Evolutionary conservation across 441 rosid species (phyloP).

Genomic region (Pelargonium myrrhifolium): DNA sequence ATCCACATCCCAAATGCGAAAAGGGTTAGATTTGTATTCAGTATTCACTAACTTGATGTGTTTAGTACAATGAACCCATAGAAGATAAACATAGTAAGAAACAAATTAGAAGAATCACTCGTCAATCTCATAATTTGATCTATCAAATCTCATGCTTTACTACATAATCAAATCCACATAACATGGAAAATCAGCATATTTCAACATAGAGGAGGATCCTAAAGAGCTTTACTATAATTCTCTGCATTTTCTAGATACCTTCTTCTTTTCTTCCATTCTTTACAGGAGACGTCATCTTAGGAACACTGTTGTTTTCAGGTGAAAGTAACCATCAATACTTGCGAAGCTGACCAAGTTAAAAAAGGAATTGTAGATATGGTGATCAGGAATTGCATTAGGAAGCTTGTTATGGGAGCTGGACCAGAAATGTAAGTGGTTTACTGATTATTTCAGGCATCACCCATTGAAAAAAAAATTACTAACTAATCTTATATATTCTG

Average conservation of each 20-base stretch:
- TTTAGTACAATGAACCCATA: no score
- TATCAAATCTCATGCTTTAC: no score
- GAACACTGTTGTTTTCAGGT: conserved; percentile 33
- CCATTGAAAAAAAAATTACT: conserved; percentile 1
- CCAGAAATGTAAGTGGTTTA: conserved; percentile 40
- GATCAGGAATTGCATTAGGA: conserved; percentile 32
- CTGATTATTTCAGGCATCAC: neutral
- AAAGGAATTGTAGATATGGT: conserved; percentile 50
- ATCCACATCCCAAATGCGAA: no score
- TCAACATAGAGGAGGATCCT: no score
- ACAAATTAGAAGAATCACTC: no score
- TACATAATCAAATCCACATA: no score
- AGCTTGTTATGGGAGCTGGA: conserved; percentile 55
- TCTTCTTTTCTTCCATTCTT: neutral
- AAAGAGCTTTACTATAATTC: no score
- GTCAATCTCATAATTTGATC: no score
- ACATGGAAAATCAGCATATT: no score
- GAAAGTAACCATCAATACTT: conserved; percentile 30
- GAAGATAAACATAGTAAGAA: no score
- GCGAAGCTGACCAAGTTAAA: conserved; percentile 48
- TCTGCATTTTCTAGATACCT: neutral
- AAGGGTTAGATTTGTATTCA: no score
- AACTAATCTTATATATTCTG: neutral
- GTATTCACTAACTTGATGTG: no score
- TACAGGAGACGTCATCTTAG: conserved; percentile 11